These are phyloP conservation scores for Cajanus cajan DNA, from an alignment of 306 rosid species.

Conservation along the genomic window DNA sequence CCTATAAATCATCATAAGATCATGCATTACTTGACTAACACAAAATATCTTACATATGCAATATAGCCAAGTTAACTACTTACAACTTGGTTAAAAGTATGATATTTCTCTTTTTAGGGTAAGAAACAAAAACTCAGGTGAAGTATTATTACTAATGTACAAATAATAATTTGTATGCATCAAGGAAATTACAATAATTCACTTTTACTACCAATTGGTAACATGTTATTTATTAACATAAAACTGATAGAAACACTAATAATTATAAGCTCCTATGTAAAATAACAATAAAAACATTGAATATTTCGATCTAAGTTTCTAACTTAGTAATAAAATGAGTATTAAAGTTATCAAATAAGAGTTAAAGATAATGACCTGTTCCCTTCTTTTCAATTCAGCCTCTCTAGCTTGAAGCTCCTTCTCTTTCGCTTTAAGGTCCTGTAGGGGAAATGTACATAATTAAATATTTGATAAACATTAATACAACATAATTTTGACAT, in stretches of 20 bases:
- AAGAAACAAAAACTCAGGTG: not conserved
- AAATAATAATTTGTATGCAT: not conserved
- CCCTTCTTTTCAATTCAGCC: slow-evolving; percentile 84
- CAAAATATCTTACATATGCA: not conserved
- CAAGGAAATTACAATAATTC: not conserved
- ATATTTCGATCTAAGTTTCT: not conserved
- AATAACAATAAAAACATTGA: not conserved
- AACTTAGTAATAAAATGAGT: not conserved
- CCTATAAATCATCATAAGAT: slow-evolving; percentile 54
- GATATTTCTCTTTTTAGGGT: not conserved
- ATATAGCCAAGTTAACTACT: not conserved
- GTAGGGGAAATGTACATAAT: slow-evolving; percentile 12
- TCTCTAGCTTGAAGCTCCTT: slow-evolving; percentile 86
- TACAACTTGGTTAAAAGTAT: slow-evolving; percentile 11
- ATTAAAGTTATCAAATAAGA: slow-evolving; percentile 1
- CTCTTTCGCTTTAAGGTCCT: slow-evolving; percentile 74
- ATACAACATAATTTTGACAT: slow-evolving; percentile 11
- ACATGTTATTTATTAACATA: slow-evolving; percentile 13
- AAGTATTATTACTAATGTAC: not conserved
- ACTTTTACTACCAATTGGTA: not conserved
- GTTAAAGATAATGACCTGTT: slow-evolving; percentile 57
- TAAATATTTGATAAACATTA: not conserved
- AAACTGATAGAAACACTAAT: not conserved
- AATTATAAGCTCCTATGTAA: not conserved
- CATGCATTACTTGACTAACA: slow-evolving; percentile 12